Evolutionary conservation across 768 basidiomycete species (phyloP).

Genomic region (Chlorophyllum brunneum): DNA sequence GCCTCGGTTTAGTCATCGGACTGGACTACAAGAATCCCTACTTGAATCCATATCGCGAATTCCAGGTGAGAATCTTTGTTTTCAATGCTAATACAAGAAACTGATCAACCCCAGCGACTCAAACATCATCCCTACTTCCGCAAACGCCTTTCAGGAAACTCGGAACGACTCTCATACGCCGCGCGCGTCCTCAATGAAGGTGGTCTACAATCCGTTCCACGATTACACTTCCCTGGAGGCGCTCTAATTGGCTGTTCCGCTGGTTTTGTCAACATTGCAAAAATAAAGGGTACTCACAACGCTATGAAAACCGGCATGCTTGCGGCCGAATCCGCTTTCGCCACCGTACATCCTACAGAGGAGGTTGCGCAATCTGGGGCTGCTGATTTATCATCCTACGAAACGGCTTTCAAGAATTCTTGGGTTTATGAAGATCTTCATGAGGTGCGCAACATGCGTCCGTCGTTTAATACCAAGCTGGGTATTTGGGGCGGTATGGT

Average conservation of each 20-base stretch:
- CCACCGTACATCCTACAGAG: constrained; percentile 42
- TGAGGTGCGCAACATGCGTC: constrained; percentile 89
- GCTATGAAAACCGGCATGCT: constrained; percentile 99
- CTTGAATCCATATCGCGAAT: constrained; percentile 85
- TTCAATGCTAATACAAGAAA: not conserved
- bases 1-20: constrained; percentile 87
- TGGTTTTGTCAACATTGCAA: constrained; percentile 93
- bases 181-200: constrained; percentile 91
- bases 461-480: constrained; percentile 76
- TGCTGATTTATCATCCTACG: constrained; percentile 72
- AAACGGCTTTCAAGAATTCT: constrained; percentile 61
- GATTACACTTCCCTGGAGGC: constrained; percentile 85
- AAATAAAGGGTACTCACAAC: constrained; percentile 98
- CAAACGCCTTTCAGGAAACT: constrained; percentile 66
- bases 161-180: constrained; percentile 80
- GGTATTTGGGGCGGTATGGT: constrained; percentile 85
- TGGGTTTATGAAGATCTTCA: constrained; percentile 86
- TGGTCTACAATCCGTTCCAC: constrained; percentile 87
- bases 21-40: constrained; percentile 95
- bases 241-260: constrained; percentile 94
- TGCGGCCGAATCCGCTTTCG: constrained; percentile 85
- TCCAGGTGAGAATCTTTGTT: constrained; percentile 59
- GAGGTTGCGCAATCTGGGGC: constrained; percentile 18
- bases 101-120: constrained; percentile 45
- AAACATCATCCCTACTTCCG: constrained; percentile 96